Conservation (phyloP, 129 eudicot species). For the Ambrosia artemisiifolia region DNA sequence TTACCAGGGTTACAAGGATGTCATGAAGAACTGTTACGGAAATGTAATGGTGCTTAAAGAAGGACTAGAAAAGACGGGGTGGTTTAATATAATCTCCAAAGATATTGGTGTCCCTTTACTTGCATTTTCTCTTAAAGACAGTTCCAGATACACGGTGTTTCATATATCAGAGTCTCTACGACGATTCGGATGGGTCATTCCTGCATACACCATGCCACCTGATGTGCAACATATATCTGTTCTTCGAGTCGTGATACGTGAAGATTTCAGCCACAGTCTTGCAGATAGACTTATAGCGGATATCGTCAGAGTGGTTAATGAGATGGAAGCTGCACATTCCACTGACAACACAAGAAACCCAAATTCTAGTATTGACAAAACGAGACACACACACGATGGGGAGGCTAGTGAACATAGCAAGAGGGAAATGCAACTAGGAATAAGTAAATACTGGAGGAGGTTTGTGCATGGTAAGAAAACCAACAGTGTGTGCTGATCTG, state of each 20-base stretch:
- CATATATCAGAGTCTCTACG: conserved; percentile 57
- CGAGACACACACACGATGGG: conserved; percentile 2
- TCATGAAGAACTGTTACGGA: conserved; percentile 59
- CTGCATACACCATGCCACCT: conserved; percentile 85
- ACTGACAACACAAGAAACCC: conserved; percentile 8
- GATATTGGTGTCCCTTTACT: conserved; percentile 71
- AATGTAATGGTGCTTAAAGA: conserved; percentile 46
- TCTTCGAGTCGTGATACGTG: conserved; percentile 67
- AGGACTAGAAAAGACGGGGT: conserved; percentile 48
- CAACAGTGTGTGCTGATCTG: conserved; percentile 55
- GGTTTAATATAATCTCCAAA: conserved; percentile 59
- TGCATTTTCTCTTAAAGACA: conserved; percentile 64
- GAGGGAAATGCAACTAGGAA: conserved; percentile 30
- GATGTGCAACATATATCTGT: conserved; percentile 61
- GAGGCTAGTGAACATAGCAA: conserved; percentile 16
- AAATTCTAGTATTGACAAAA: background rate
- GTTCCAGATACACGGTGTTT: conserved; percentile 51
- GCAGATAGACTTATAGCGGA: conserved; percentile 57
- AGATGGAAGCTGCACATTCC: conserved; percentile 39
- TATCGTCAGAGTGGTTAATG: conserved; percentile 52
- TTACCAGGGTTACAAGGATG: conserved; percentile 56
- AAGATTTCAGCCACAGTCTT: conserved; percentile 68
- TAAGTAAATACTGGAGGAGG: conserved; percentile 52
- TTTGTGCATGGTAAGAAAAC: conserved; percentile 42
- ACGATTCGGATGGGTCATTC: conserved; percentile 71